These are phyloP conservation scores for Cupressus sempervirens DNA, from an alignment of 75 land plant genomes.

Conservation along the genomic window DNA sequence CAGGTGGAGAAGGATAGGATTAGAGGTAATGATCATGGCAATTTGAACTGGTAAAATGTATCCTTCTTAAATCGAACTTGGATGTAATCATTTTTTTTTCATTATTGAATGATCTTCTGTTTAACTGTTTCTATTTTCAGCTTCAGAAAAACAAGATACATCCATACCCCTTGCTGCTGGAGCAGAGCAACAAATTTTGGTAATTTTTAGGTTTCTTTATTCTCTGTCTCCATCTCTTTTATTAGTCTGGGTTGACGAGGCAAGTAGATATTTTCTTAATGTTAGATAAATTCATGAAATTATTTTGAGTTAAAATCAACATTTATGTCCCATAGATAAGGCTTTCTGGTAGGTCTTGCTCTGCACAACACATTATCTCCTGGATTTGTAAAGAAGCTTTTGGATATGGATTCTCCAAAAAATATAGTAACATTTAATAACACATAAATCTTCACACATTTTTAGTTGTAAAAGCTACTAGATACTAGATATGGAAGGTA, in stretches of 20 bases:
- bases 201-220: conserved; percentile 12
- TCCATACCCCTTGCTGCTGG: conserved; percentile 26
- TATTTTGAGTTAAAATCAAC: not conserved
- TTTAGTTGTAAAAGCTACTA: not conserved
- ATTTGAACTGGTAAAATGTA: not conserved
- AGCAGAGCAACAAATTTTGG: conserved; percentile 97
- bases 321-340: not conserved
- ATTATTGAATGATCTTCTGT: not conserved
- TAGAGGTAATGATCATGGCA: not conserved
- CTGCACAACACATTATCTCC: not conserved
- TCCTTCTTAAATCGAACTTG: not conserved
- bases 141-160: conserved; percentile 34
- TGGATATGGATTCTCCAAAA: not conserved
- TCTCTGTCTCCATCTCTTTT: not conserved
- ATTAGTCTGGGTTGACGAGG: not conserved
- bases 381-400: not conserved
- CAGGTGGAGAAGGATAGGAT: conserved; percentile 9
- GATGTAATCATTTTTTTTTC: not conserved
- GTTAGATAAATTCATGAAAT: not conserved
- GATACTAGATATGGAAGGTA: not conserved
- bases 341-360: not conserved
- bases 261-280: not conserved
- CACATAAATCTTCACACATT: not conserved
- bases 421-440: not conserved
- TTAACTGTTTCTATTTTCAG: conserved; percentile 20